These are phyloP conservation scores for Phyllosticta ampelicida DNA, from an alignment of 2,329 filamentous ascomycete species.

Conservation along the genomic window DNA sequence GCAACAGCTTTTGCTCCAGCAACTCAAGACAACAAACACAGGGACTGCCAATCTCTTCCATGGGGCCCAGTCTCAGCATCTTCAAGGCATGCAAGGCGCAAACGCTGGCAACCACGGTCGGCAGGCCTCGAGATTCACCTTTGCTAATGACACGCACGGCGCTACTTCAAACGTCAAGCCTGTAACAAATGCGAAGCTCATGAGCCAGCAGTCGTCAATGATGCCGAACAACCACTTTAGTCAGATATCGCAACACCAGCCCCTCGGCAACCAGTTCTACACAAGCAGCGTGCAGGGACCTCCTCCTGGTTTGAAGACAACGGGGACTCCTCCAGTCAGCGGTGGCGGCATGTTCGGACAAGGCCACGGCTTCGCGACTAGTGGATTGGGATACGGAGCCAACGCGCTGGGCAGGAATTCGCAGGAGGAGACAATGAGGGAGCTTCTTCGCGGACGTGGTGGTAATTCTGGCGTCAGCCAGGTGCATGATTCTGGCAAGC, in stretches of 20 bases:
- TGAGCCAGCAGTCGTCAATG: slow-evolving; percentile 81
- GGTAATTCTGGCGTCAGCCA: slow-evolving; percentile 52
- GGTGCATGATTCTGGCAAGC: slow-evolving; percentile 80
- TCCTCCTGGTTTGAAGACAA: slow-evolving; percentile 89
- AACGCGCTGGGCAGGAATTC: slow-evolving; percentile 58
- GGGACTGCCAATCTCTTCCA: slow-evolving; percentile 39
- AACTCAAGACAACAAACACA: slow-evolving; percentile 45
- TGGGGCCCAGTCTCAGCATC: slow-evolving; percentile 31
- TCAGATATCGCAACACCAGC: slow-evolving; percentile 43
- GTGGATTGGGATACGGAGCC: slow-evolving; percentile 50
- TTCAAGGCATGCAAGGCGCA: slow-evolving; percentile 36
- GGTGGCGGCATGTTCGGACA: slow-evolving; percentile 80
- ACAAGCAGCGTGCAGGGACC: slow-evolving; percentile 79
- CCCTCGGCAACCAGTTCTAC: slow-evolving; percentile 60
- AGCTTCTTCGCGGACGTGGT: slow-evolving; percentile 60
- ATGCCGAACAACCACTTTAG: slow-evolving; percentile 48
- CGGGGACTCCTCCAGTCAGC: slow-evolving; percentile 77
- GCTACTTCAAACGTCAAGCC: slow-evolving; percentile 58
- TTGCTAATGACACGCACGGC: slow-evolving; percentile 61
- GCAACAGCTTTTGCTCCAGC: slow-evolving; percentile 54
- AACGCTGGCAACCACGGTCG: slow-evolving; percentile 60
- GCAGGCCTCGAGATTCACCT: slow-evolving; percentile 79
- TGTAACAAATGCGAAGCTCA: slow-evolving; percentile 65
- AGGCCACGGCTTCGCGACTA: slow-evolving; percentile 68
- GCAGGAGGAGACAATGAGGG: slow-evolving; percentile 66